Evolutionary conservation across 306 rosid genomes (phyloP).

Genomic region (Gastrolobium villosum): DNA sequence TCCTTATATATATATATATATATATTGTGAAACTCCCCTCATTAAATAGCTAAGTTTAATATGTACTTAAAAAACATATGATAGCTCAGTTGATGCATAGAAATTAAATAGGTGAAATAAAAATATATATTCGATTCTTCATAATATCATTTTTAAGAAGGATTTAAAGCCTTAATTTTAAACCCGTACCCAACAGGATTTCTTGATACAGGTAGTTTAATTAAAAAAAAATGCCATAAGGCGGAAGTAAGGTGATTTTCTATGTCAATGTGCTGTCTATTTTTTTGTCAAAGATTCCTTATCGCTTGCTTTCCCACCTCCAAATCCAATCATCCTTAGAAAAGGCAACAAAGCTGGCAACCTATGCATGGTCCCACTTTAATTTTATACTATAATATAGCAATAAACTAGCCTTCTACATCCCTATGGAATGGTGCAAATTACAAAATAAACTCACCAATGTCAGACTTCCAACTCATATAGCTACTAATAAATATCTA

Average conservation of each 20-base stretch:
- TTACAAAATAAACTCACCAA: conserved; percentile 28
- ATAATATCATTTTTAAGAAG: no score
- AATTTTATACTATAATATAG: background rate
- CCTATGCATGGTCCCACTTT: conserved; percentile 33
- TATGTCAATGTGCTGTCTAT: background rate
- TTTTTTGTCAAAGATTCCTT: background rate
- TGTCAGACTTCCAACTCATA: conserved; percentile 14
- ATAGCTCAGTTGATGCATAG: no score
- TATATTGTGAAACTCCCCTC: no score
- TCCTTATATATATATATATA: no score
- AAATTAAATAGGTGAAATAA: no score
- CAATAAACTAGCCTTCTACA: conserved; percentile 1
- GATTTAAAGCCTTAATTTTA: no score
- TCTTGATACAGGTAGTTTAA: no score
- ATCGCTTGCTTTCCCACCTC: background rate
- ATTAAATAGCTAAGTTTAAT: no score
- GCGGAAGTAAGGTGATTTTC: conserved; percentile 27
- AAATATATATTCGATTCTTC: no score
- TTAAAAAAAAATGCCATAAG: conserved; percentile 9
- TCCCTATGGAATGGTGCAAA: conserved; percentile 9
- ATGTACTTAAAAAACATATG: no score
- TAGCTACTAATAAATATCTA: conserved; percentile 10
- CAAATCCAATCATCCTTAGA: conserved; percentile 2
- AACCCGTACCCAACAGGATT: no score
- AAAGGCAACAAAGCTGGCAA: conserved; percentile 11